phyloP scores from a whole-genome alignment of 306 rosid species.

The Cotoneaster glaucophyllus region DNA sequence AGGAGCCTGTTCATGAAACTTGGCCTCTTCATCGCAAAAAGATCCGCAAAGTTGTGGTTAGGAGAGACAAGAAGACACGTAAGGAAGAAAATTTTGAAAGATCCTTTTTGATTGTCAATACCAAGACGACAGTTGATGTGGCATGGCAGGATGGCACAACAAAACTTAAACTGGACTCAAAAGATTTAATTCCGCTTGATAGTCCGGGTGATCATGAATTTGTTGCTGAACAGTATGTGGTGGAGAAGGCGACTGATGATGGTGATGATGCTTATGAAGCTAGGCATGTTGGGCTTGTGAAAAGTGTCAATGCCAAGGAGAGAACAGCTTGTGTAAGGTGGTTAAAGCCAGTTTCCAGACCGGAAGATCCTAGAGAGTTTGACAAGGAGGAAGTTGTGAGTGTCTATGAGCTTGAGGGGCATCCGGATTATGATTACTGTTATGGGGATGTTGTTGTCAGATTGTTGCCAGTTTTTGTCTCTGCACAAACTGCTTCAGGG shows the following conservation, averaged over 20 bases:
- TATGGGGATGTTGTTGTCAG: constrained; percentile 96
- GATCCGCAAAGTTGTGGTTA: constrained; percentile 80
- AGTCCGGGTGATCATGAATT: constrained; percentile 98
- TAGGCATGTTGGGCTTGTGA: constrained; percentile 92
- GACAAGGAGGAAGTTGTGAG: constrained; percentile 89
- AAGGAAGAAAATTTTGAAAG: constrained; percentile 89
- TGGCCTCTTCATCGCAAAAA: constrained; percentile 92
- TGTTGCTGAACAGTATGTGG: constrained; percentile 91
- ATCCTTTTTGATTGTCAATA: constrained; percentile 79
- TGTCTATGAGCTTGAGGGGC: constrained; percentile 94
- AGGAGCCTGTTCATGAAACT: constrained; percentile 67
- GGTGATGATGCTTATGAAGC: constrained; percentile 52
- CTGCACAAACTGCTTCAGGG: constrained; percentile 36
- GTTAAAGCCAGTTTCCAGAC: constrained; percentile 65
- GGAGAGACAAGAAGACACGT: constrained; percentile 79
- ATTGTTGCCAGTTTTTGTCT: constrained; percentile 57
- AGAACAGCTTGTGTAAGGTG: constrained; percentile 89
- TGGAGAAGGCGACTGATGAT: constrained; percentile 85
- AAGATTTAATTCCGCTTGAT: constrained; percentile 71
- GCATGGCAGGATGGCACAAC: constrained; percentile 92
- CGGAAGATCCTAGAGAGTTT: constrained; percentile 89
- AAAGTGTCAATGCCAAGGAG: constrained; percentile 88
- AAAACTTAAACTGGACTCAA: constrained; percentile 48
- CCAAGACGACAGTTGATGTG: constrained; percentile 73
- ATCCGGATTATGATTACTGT: constrained; percentile 96